Conservation (phyloP, 139 green algal species). For the Auxenochlorella protothecoides region DNA sequence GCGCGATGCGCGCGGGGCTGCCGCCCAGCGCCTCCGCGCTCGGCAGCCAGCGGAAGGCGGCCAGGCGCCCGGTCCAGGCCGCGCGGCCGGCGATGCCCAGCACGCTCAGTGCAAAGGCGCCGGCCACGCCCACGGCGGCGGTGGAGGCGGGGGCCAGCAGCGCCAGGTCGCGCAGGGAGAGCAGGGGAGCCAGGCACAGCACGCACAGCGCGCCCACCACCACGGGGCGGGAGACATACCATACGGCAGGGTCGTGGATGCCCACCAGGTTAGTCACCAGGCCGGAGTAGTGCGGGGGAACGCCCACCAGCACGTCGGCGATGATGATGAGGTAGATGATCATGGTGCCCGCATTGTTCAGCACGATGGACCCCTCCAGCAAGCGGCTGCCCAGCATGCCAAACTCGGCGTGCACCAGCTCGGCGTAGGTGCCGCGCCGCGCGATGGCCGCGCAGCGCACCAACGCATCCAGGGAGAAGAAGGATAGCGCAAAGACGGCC, state of each 20-base stretch:
- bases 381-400: constrained; percentile 1
- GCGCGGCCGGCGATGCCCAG: constrained; percentile 10
- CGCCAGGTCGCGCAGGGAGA: constrained; percentile 18
- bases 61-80: constrained; percentile 7
- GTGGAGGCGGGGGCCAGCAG: constrained; percentile 21
- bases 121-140: constrained; percentile 18
- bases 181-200: constrained; percentile 14
- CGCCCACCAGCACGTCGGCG: constrained; percentile 21
- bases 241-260: constrained; percentile 12
- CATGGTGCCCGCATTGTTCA: constrained; percentile 28
- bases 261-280: constrained; percentile 25
- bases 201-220: constrained; percentile 20
- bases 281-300: constrained; percentile 19
- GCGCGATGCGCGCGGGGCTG: not conserved
- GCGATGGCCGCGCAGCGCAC: constrained; percentile 5
- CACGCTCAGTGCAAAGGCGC: constrained; percentile 8
- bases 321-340: constrained; percentile 35
- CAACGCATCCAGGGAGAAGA: constrained; percentile 20
- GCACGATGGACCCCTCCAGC: constrained; percentile 15
- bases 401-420: constrained; percentile 10
- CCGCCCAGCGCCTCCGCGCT: constrained; percentile 12
- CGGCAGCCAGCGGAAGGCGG: constrained; percentile 24
- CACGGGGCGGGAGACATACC: constrained; percentile 20
- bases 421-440: constrained; percentile 17
- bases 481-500: constrained; percentile 14